Base-by-base conservation (phyloP, 345 rosid genomes). In the Eutrema yunnanense region DNA sequence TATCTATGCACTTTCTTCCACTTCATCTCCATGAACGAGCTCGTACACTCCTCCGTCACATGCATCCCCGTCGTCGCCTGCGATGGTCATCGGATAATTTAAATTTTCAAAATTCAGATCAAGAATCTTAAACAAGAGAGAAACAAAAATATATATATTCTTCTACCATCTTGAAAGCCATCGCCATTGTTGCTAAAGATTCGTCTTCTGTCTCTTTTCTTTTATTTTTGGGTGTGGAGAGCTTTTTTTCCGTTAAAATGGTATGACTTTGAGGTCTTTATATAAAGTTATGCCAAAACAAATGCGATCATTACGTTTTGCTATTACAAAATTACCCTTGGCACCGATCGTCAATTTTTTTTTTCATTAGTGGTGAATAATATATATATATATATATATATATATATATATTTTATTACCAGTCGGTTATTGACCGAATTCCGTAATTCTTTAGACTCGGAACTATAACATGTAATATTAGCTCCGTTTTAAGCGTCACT, bases 131-230 rank as follows among this genome's bases (percentile, higher is more conserved):
- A 14, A 33, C 5, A 38, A 57, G 4, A 27, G 59, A n/a, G 26
- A 9, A 0, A 6, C 26, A 22, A 22, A 22, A 1, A 22, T 19
- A 19, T 19, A 11, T 8, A n/a, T 30, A 9, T 44, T 63, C 7
- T 38, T 11, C 1, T 84, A 93, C 98, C 98, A 93, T 93, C 83
- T 93, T 90, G 89, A 90, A 93, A 80, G 98, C 97, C 98, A 90
- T 90, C 12, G 98, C 98, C 98, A 93, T 92, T 76, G 78, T 53
- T 85, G 87, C 36, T 62, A 26, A 73, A 33, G 12, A 4, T 32
- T 48, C 55, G 37, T 41, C 22, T 55, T 47, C 16, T 54, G 14
- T 67, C 42, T 37, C n/a, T 44, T 43, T 68, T 12, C 27, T 29
- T 10, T 14, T 22, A 43, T 44, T 42, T 11, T 51, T 65, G 74